A percentile compares a stretch with the other conserved stretches of the same genome.
phyloP scores from a whole-genome alignment of 2,329 filamentous ascomycete genomes.

The Akanthomyces muscarius region DNA sequence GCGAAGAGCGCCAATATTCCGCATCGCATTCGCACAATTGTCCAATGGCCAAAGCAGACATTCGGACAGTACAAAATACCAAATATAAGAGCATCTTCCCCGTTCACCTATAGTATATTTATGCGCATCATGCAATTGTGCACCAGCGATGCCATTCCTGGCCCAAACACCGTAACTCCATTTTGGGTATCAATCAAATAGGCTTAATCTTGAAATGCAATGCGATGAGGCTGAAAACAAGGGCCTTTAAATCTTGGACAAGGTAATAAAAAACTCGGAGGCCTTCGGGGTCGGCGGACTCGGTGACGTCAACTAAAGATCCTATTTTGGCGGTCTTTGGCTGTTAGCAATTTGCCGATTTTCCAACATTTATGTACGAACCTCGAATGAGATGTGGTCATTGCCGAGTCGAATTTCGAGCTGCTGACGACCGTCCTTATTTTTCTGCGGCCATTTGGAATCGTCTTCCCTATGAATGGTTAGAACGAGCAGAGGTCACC shows the following conservation, averaged over 20 bases:
- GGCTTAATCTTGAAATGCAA: constrained; percentile 96
- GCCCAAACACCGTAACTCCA: neutral
- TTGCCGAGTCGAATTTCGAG: constrained; percentile 90
- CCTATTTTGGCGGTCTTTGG: constrained; percentile 93
- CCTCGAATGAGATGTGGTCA: constrained; percentile 98
- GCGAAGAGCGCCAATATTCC: neutral
- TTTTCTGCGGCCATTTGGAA: constrained; percentile 97
- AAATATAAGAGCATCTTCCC: neutral
- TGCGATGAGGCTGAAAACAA: constrained; percentile 94
- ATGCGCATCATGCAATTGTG: neutral
- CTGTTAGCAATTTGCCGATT: constrained; percentile 7
- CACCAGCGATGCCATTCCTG: neutral
- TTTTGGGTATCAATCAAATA: constrained; percentile 44
- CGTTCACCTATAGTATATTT: neutral
- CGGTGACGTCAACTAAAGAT: constrained; percentile 92
- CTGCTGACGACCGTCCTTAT: constrained; percentile 96
- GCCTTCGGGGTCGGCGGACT: constrained; percentile 92
- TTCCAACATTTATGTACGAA: constrained; percentile 35
- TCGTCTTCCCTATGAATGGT: constrained; percentile 75
- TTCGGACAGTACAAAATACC: neutral
- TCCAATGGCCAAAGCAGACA: neutral
- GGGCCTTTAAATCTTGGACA: constrained; percentile 91
- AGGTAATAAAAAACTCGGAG: constrained; percentile 98
- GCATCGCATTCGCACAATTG: neutral
- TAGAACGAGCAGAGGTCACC: neutral